Evolutionary conservation across 768 basidiomycete species (phyloP), one percentile per base, ranked within the genome.

Genomic region (Calocybe gangraenosa): DNA sequence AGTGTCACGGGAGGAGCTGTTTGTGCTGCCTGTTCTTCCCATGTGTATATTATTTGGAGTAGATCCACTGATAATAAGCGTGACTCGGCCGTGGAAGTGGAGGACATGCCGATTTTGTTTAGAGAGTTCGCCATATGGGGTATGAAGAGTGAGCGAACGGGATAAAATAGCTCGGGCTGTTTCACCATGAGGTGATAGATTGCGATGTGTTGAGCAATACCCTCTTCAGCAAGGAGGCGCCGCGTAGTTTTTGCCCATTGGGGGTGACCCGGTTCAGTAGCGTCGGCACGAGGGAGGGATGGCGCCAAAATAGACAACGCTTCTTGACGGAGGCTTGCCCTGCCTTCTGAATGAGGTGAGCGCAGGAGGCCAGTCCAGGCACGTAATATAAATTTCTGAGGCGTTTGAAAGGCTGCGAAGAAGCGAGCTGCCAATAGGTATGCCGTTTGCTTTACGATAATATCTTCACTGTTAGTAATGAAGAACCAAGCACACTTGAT

Each of bases 111-210:
- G 5, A 98, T 75, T 62, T 93, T 94, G 42, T 77, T 76, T 51
- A 99, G 71, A 8, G 89, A 90, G 57, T 87, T 87, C 32, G 94
- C 88, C 69, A 99, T 93, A 58, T 93, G 88, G 0, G 92, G 87
- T 11, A 97, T 80, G 65, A 97, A 98, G 7, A 96, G 71, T 2
- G 90, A 86, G 33, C 96, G 86, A 46, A 92, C 90, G 33, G 90
- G 84, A 69, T 87, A 98, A 67, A 97, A 99, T 7, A 96, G 73
- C 42, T 91, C 78, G 0, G 89, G 82, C 49, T 97, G 92, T 48
- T 92, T 87, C 50, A 92, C 84, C 46, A 99, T 85, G 43, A 99
- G 79, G 50, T 94, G 87, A 60, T 96, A 99, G 41, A 97, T 87
- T 48, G 86, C 81, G 42, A 87, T 76, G 45, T 72, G 68, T 36